A percentile compares a stretch with the other conserved stretches of the same genome.
Evolutionary conservation across 2,329 filamentous ascomycete species (phyloP).

Genomic region (Fusarium sp.): DNA sequence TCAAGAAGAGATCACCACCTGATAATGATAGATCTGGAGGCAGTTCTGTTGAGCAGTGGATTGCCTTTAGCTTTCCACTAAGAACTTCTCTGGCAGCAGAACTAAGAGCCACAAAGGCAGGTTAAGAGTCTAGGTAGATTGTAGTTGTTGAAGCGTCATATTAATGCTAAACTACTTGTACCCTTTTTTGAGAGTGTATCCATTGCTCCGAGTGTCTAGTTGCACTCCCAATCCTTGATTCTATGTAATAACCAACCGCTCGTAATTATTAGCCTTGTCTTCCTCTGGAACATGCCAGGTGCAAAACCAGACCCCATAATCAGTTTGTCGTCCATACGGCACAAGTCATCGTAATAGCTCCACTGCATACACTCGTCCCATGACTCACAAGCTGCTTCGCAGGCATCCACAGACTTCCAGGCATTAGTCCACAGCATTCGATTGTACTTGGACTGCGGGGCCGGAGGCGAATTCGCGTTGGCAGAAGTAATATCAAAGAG

Average conservation of each 20-base stretch:
- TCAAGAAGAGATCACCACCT: neutral
- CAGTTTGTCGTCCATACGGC: neutral
- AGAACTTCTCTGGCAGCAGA: neutral
- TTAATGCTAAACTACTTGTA: neutral
- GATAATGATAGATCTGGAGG: neutral
- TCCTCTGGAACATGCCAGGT: neutral
- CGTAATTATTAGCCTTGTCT: neutral
- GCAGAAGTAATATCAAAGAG: neutral
- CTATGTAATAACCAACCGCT: neutral
- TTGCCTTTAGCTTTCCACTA: neutral
- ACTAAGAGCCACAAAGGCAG: rapidly evolving
- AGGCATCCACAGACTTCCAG: neutral
- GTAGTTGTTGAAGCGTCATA: rapidly evolving
- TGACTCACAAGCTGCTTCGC: neutral
- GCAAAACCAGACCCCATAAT: neutral
- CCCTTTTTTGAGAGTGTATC: too few species aligned
- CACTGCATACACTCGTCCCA: neutral
- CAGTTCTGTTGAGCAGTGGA: neutral
- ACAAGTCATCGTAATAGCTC: too few species aligned
- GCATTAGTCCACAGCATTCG: neutral
- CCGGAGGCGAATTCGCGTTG: neutral
- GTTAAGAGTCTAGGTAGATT: neutral
- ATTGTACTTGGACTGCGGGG: neutral
- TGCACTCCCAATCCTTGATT: neutral
- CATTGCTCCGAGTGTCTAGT: neutral